A percentile compares a stretch with the other conserved stretches of the same genome.
Evolutionary conservation across 2,329 filamentous ascomycete species (phyloP).

Genomic region (Plenodomus lindquistii): DNA sequence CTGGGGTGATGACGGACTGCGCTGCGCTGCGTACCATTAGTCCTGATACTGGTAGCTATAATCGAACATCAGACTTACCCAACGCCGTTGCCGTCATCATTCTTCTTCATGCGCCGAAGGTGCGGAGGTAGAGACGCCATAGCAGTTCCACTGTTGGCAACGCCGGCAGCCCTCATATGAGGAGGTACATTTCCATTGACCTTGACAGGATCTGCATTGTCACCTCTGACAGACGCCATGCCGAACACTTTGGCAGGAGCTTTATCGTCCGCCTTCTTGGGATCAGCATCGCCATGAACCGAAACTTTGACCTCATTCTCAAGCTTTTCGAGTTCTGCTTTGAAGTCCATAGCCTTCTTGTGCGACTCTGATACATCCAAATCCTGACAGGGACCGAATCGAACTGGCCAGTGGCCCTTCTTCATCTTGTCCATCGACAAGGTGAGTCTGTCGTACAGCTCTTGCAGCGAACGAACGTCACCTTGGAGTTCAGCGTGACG

Average conservation of each 20-base stretch:
- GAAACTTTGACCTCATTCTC: conserved; percentile 11
- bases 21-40: conserved; percentile 1
- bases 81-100: neutral
- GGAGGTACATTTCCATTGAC: conserved; percentile 7
- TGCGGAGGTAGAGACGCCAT: conserved; percentile 23
- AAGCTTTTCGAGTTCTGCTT: conserved; percentile 21
- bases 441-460: conserved; percentile 18
- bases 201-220: conserved; percentile 6
- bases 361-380: conserved; percentile 11
- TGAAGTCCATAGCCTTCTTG: conserved; percentile 15
- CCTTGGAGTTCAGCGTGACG: conserved; percentile 14
- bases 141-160: conserved; percentile 4
- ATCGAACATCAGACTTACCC: too few species aligned
- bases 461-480: conserved; percentile 20
- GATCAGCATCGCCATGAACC: conserved; percentile 10
- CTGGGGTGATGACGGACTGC: conserved; percentile 1
- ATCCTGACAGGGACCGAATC: conserved; percentile 17
- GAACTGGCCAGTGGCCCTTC: conserved; percentile 21
- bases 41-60: too few species aligned
- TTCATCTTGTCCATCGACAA: conserved; percentile 24
- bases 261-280: conserved; percentile 10
- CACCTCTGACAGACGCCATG: too few species aligned
- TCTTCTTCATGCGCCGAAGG: conserved; percentile 9
- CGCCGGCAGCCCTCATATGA: conserved; percentile 5
- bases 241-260: conserved; percentile 7